Evolutionary conservation across 116 monocot species (phyloP), one percentile per base, ranked within the genome.

Genomic region (Zostera marina): DNA sequence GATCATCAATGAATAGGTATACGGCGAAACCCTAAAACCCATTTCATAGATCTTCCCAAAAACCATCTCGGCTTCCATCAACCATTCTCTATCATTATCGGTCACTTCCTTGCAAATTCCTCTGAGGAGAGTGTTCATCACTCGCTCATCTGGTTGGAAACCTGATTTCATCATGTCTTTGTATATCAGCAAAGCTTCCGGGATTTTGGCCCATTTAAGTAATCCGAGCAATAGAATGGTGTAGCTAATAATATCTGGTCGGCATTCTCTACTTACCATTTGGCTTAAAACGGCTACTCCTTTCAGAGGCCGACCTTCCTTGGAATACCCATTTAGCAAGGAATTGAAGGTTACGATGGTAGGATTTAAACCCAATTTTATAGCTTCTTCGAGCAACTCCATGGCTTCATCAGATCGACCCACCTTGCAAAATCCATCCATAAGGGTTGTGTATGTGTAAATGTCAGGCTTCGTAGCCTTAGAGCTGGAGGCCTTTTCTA

Each of bases 361-460:
- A 1, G 92, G 87, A 11, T 59, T 49, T 15, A 87, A 49, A 59
- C 81, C 88, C 17, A 58, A 65, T 42, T 66, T 59, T 60, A 73
- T 44, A 55, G 88, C 76, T 39, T 87, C 88, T 2, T 68, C 22
- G 7, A 84, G 72, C 45, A 93, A 65, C 65, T 83, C 68, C 63
- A 68, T 63, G 7, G 87, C 92, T 48, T 87, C 83, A 24, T 87
- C 74, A 3, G 78, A 61, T 58, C 74, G 55, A 13, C 92, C 79
- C 22, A 93, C 81, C 61, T 84, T 93, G 56, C 87, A 93, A 62
- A 79, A 87, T 13, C 83, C 83, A 72, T 93, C 81, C 41, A 93
- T 87, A 42, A 87, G 74, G 9, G 87, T 73, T 11, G 77, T 87
- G 45, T 78, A 87, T 1, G 81, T 72, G 65, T 81, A 83, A 8